A percentile compares a stretch with the other conserved stretches of the same genome.
Evolutionary conservation across 148 eudicot genomes (phyloP).

Genomic region (Fagopyrum tataricum): DNA sequence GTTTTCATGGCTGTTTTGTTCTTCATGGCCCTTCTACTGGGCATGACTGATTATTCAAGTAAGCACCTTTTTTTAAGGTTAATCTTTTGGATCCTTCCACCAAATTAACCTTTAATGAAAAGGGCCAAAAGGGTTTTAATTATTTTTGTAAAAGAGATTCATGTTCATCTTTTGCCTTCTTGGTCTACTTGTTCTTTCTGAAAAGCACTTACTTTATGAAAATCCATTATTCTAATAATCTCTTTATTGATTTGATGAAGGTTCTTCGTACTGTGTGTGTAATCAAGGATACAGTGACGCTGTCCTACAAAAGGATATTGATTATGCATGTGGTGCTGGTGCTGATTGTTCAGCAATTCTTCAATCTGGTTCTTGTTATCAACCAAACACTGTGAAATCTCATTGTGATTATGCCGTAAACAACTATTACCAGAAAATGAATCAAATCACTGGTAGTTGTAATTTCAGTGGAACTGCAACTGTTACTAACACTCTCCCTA

Average conservation of each 20-base stretch:
- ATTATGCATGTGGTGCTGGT: not conserved
- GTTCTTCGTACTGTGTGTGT: not conserved
- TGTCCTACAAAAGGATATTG: not conserved
- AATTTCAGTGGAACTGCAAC: constrained; percentile 52
- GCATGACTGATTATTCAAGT: not conserved
- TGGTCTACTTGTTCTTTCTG: not conserved
- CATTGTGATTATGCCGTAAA: constrained; percentile 75
- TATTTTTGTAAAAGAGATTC: not conserved
- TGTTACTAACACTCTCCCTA: constrained; percentile 23
- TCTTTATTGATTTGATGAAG: not conserved
- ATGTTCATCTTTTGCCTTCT: not conserved
- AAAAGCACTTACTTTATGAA: not conserved
- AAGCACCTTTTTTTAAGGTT: not conserved
- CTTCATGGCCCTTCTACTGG: not conserved
- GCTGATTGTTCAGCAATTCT: constrained; percentile 25
- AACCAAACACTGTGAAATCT: constrained; percentile 47
- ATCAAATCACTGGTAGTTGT: constrained; percentile 39
- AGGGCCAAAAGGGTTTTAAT: not conserved
- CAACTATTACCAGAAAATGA: constrained; percentile 57
- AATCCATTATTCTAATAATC: not conserved
- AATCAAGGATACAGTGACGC: not conserved
- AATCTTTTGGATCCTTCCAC: not conserved
- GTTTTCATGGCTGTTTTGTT: not conserved
- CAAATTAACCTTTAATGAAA: not conserved
- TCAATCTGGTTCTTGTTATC: constrained; percentile 47